Percentiles rank a stretch among this genome's conserved stretches.
These are phyloP conservation scores for Xanthoparmelia taractica DNA, from an alignment of 495 filamentous ascomycete genomes.

Conservation along the genomic window DNA sequence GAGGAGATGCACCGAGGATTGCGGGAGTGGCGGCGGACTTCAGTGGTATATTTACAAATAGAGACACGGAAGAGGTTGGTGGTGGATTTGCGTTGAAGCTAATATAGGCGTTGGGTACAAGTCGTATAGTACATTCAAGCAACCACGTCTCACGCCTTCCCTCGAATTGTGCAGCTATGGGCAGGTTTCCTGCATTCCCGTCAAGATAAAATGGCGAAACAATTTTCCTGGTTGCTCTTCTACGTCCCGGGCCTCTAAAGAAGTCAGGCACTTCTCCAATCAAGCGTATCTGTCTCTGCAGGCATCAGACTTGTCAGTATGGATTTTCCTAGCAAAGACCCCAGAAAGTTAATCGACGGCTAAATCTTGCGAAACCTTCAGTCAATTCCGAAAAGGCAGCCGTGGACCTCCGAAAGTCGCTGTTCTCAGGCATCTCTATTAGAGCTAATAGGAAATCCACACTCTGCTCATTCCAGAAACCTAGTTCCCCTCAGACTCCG, in stretches of 20 bases:
- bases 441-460: background rate
- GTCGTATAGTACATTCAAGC: background rate
- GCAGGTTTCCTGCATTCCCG: background rate
- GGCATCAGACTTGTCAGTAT: background rate
- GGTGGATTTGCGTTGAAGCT: conserved; percentile 77
- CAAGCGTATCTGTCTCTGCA: background rate
- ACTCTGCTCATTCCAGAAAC: background rate
- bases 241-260: background rate
- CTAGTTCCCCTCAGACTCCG: background rate
- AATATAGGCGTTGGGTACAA: conserved; percentile 7
- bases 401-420: background rate
- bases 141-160: background rate
- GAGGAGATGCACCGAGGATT: conserved; percentile 64
- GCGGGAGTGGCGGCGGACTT: conserved; percentile 62
- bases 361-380: no score
- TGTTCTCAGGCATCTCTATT: background rate
- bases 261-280: background rate
- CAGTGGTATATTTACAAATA: conserved; percentile 65
- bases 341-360: no score
- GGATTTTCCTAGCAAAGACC: background rate
- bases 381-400: background rate
- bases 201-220: background rate
- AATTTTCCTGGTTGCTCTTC: background rate
- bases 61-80: conserved; percentile 65
- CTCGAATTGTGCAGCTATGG: background rate